Percentiles rank a stretch among this genome's conserved stretches.
These are phyloP conservation scores for Phaeotremella fagi DNA, from an alignment of 768 basidiomycete genomes.

Conservation along the genomic window DNA sequence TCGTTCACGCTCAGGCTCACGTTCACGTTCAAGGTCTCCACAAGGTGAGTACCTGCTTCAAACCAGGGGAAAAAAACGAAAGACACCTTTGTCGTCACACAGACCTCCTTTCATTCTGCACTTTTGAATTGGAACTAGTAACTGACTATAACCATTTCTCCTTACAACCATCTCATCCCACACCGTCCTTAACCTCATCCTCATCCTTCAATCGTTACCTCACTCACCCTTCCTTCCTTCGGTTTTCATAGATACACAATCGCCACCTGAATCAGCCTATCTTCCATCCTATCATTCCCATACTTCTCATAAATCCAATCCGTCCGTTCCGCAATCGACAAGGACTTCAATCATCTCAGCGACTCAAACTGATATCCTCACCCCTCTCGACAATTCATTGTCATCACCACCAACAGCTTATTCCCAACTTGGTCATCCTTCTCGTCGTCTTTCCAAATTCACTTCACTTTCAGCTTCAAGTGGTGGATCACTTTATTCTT, in stretches of 20 bases:
- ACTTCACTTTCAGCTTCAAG: constrained; percentile 25
- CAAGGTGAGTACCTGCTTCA: neutral
- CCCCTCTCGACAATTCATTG: constrained; percentile 6
- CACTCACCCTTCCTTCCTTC: neutral
- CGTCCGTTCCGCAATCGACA: constrained; percentile 25
- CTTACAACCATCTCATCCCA: too few relatives aligned
- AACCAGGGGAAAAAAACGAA: too few relatives aligned
- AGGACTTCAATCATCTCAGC: constrained; percentile 11
- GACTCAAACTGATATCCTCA: neutral
- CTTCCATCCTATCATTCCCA: neutral
- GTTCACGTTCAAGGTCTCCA: neutral
- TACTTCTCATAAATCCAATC: constrained; percentile 9
- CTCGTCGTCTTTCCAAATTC: constrained; percentile 22
- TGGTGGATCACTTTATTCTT: constrained; percentile 16
- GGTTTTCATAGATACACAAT: neutral
- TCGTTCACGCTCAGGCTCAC: neutral
- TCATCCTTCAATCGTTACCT: neutral
- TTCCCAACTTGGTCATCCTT: neutral
- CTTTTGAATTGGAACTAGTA: too few relatives aligned
- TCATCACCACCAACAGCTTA: constrained; percentile 6
- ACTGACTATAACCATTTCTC: too few relatives aligned
- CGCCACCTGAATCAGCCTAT: constrained; percentile 1
- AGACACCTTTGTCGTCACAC: too few relatives aligned
- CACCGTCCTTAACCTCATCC: neutral
- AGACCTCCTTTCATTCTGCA: too few relatives aligned